Evolutionary conservation across 2,329 filamentous ascomycete genomes (phyloP).

Genomic region (Dactylonectria estremocensis): DNA sequence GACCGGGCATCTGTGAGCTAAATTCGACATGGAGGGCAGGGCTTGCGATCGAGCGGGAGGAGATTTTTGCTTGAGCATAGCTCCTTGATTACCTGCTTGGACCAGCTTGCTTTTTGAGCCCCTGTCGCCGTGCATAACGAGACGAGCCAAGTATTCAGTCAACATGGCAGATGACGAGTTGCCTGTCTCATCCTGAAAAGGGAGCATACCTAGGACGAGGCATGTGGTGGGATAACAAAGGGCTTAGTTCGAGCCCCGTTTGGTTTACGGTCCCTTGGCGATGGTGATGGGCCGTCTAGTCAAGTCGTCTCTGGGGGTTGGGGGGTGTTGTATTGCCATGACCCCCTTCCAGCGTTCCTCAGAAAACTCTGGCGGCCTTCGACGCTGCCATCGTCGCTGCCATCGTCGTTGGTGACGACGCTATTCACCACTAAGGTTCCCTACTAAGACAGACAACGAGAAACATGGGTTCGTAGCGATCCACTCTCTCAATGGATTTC

Average conservation of each 20-base stretch:
- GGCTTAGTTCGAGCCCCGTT: not conserved
- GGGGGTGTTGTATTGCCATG: not conserved
- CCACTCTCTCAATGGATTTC: constrained; percentile 25
- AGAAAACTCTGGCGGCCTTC: constrained; percentile 10
- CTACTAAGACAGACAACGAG: constrained; percentile 18
- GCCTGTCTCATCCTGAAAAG: not conserved
- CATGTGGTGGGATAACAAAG: not conserved
- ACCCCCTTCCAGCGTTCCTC: constrained; percentile 12
- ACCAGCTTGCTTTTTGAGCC: constrained; percentile 19
- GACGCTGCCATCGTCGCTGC: constrained; percentile 10
- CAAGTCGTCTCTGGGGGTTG: no score
- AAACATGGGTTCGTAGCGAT: constrained; percentile 19
- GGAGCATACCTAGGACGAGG: constrained; percentile 13
- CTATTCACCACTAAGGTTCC: constrained; percentile 30
- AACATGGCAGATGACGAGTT: not conserved
- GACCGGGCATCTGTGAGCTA: constrained; percentile 19
- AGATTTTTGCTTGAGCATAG: not conserved
- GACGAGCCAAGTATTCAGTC: not conserved
- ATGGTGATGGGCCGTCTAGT: not conserved
- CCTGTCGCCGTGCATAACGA: constrained; percentile 33
- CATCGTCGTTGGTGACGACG: not conserved
- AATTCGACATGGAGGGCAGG: constrained; percentile 27
- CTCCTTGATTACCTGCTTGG: constrained; percentile 4
- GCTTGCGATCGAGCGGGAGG: constrained; percentile 9
- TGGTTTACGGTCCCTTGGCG: not conserved